Base-by-base conservation (phyloP, 2,329 filamentous ascomycete species). In the Fusarium continuum region DNA sequence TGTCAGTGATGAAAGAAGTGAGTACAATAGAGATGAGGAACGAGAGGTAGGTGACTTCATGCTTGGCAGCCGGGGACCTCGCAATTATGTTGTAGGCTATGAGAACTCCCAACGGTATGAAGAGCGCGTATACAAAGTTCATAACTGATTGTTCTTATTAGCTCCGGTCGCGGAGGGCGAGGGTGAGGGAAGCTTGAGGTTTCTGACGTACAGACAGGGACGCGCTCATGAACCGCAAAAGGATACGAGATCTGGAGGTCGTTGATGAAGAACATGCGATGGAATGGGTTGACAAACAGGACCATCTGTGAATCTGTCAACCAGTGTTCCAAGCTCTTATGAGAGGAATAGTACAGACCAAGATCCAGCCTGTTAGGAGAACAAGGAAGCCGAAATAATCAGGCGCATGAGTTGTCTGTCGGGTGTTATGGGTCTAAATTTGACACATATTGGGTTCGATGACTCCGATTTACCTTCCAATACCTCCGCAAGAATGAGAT, bases 251-350 rank as follows among this genome's bases (percentile, higher is more conserved):
- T 92, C 44, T 87, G 82, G 20, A 91, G 84, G 74, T 98, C 92
- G 74, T 93, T 91, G 61, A 98, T 85, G 64, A 87, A 91, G 79
- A 99, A 98, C 87, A 97, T 91, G 78, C 92, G 92, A 75, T 98
- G 93, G 75, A 98, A 98, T 0, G 95, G 95, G 59, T 89, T 88
- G 69, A 91, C 84, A 40, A 76, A 72, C 14, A 72, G 43, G 22
- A 67, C 66, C 43, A 71, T 70, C 75, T 76, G 68, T 54, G 22
- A 34, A 26, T 29, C 2, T 25, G 28, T 49, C 45, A 49, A 44
- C 54, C 8, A 22, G 20, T 41, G n/a, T 38, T 19, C 19, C 45
- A 10, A 14, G 47, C 41, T 53, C 47, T 50, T 19, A 32, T 7
- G 26, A 56, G 25, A 17, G 16, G 9, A 32, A 19, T 34, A 17